phyloP scores from a whole-genome alignment of 2,329 filamentous ascomycete species.

The Talaromyces sp. region DNA sequence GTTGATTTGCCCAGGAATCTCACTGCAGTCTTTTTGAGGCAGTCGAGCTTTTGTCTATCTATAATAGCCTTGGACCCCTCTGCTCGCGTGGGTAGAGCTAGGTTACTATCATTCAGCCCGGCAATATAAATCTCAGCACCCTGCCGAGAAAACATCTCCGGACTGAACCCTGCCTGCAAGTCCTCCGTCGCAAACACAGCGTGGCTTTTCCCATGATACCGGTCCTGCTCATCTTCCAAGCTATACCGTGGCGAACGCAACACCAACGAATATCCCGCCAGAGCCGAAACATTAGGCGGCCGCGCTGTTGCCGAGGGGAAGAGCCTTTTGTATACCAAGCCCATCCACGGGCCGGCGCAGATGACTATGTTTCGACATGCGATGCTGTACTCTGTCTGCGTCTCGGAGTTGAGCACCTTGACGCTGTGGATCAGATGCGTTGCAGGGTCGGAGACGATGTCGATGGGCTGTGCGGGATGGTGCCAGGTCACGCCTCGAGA shows the following conservation, averaged over 20 bases:
- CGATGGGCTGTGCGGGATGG: conserved; percentile 55
- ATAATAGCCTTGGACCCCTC: conserved; percentile 32
- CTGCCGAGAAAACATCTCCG: conserved; percentile 64
- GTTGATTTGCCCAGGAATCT: conserved; percentile 27
- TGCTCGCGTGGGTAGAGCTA: conserved; percentile 56
- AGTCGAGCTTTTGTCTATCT: conserved; percentile 35
- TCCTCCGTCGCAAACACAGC: conserved; percentile 59
- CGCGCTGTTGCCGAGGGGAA: conserved; percentile 52
- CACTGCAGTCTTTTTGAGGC: conserved; percentile 26
- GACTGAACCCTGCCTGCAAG: conserved; percentile 51
- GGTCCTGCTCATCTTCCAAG: conserved; percentile 21
- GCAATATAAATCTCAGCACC: conserved; percentile 68
- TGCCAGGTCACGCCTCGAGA: conserved; percentile 60
- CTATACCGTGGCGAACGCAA: conserved; percentile 52
- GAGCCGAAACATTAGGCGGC: conserved; percentile 53
- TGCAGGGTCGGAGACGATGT: conserved; percentile 45
- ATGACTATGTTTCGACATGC: conserved; percentile 63
- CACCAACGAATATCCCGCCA: conserved; percentile 69
- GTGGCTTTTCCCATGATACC: conserved; percentile 51
- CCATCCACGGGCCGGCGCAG: conserved; percentile 67
- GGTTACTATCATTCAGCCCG: conserved; percentile 59
- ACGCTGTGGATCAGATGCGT: conserved; percentile 49
- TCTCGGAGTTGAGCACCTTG: conserved; percentile 40
- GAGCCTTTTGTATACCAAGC: conserved; percentile 57
- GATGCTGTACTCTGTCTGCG: conserved; percentile 31